Evolutionary conservation across 108 stramenopile genomes (phyloP), one percentile per base, ranked within the genome.

Genomic region (Cyclotella sp.): DNA sequence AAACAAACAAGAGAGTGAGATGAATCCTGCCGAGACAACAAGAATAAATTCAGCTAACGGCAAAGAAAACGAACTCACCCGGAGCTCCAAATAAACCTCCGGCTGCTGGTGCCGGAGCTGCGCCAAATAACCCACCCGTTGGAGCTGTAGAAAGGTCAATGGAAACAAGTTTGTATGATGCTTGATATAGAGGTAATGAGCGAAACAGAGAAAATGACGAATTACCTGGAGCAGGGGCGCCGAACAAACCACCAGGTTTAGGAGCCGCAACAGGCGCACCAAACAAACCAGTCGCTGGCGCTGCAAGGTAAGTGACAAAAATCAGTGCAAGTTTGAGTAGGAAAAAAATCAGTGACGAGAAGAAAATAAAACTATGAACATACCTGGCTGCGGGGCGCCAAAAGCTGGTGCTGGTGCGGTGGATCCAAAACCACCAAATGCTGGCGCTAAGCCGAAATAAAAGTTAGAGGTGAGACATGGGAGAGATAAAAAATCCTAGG

Each of bases 361-460:
- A 55, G 1, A 5, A 55, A 24, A 1, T 12, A 24, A 19, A 53
- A 6, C 24, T 22, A 24, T 9, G 1, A 46, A 9, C 64, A 3
- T 46, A 47, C 64, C 64, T 42, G 57, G 57, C 27, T 58, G 57
- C 13, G 61, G 61, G 11, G 58, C 78, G 21, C 72, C 78, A 73
- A 62, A 46, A 21, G 72, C 75, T 57, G 91, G 82, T 54, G 90
- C 75, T 27, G 91, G 84, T 22, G 93, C 72, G 11, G 87, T 79
- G 15, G 61, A 39, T 43, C 95, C 95, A 69, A 95, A 62, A 6
- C 61, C 61, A 62, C 61, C 61, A 62, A 88, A 73, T 34, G 61
- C 61, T 18, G 73, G 73, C 24, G 73, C 73, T 49, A n/a, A 64
- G 18, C 18, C 19, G 27, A 15, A 8, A 42, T 22, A 21, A 7